Percentiles rank a stretch among this genome's conserved stretches.
phyloP scores from a whole-genome alignment of 352 stramenopile species.

The Blastocystis sp. region DNA sequence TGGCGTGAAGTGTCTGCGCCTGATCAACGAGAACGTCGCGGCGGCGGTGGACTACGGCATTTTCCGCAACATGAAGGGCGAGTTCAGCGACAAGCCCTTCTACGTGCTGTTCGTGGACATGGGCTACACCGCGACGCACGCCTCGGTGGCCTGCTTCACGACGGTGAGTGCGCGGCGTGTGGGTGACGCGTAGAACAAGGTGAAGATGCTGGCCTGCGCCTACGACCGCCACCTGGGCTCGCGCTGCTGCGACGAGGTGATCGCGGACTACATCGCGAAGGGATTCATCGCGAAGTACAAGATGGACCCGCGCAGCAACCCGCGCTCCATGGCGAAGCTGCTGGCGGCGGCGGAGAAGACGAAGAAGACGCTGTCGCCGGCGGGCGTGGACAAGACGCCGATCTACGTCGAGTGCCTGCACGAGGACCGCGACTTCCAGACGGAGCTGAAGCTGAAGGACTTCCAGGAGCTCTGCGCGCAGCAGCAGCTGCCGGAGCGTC shows the following conservation, averaged over 20 bases:
- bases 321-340: constrained; percentile 93
- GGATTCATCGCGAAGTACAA: constrained; percentile 95
- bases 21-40: constrained; percentile 97
- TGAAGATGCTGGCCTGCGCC: constrained; percentile 87
- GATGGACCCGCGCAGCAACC: constrained; percentile 83
- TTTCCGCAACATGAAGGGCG: constrained; percentile 89
- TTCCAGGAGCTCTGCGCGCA: constrained; percentile 86
- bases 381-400: constrained; percentile 90
- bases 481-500: constrained; percentile 32
- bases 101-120: constrained; percentile 99
- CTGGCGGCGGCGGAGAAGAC: constrained; percentile 93
- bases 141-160: constrained; percentile 70
- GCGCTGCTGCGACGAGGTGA: constrained; percentile 90
- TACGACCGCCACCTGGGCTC: constrained; percentile 91
- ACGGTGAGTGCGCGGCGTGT: constrained; percentile 72
- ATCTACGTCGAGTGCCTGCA: constrained; percentile 96
- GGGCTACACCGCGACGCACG: constrained; percentile 78
- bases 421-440: constrained; percentile 92
- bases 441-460: constrained; percentile 86
- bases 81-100: constrained; percentile 87
- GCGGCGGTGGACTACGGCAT: constrained; percentile 90
- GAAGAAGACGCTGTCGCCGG: constrained; percentile 95
- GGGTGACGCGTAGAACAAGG: constrained; percentile 86
- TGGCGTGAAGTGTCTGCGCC: constrained; percentile 88
- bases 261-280: constrained; percentile 87